phyloP scores from a whole-genome alignment of 176 grass and related monocot genomes.

The Hyparrhenia diplandra region DNA sequence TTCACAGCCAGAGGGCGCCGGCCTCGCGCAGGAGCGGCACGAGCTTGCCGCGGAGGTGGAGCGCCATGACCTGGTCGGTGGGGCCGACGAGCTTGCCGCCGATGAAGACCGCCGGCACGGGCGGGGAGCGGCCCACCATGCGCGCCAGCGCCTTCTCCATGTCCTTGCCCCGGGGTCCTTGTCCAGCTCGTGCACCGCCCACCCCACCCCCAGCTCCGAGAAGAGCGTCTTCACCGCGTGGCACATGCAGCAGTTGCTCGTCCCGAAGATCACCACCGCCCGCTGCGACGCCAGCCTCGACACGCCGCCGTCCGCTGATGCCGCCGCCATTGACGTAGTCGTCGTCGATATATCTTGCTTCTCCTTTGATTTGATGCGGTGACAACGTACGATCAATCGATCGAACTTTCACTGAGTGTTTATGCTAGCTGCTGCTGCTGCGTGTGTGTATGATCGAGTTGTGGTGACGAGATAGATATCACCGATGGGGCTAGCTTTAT shows the following conservation, averaged over 20 bases:
- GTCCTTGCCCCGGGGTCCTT: slow-evolving; percentile 49
- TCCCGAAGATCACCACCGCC: slow-evolving; percentile 63
- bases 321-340: slow-evolving; percentile 24
- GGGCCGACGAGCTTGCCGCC: slow-evolving; percentile 59
- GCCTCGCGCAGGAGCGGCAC: slow-evolving; percentile 47
- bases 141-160: slow-evolving; percentile 44
- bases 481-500: no score
- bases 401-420: no score
- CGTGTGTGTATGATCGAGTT: no score
- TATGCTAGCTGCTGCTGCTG: no score
- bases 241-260: slow-evolving; percentile 79
- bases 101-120: slow-evolving; percentile 62
- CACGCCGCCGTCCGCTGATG: slow-evolving; percentile 48
- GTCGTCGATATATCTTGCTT: neutral
- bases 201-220: slow-evolving; percentile 48
- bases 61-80: slow-evolving; percentile 57
- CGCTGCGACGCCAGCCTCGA: slow-evolving; percentile 42
- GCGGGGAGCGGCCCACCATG: slow-evolving; percentile 51
- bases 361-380: no score
- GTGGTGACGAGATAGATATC: no score
- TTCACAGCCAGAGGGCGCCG: neutral
- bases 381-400: no score
- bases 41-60: slow-evolving; percentile 61
- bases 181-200: slow-evolving; percentile 53
- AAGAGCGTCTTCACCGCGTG: slow-evolving; percentile 63